These are phyloP conservation scores for Petunia secreta DNA, from an alignment of 257 asterid species.

Conservation along the genomic window DNA sequence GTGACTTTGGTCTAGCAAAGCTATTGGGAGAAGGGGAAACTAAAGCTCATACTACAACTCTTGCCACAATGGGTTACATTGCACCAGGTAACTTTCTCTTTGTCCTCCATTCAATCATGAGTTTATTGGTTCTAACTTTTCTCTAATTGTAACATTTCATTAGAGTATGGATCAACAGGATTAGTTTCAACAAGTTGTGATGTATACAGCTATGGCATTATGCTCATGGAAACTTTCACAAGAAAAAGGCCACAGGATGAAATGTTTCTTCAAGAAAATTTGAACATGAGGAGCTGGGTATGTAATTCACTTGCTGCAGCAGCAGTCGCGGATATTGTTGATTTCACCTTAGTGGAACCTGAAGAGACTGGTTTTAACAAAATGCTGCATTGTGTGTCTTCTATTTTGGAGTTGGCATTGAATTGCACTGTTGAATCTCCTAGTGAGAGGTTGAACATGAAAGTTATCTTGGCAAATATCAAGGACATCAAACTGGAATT, in stretches of 20 bases:
- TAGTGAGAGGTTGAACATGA: slow-evolving; percentile 23
- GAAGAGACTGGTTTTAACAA: not conserved
- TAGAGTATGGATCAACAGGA: slow-evolving; percentile 20
- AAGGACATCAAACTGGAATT: slow-evolving; percentile 3
- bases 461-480: slow-evolving; percentile 2
- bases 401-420: slow-evolving; percentile 24
- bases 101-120: not conserved
- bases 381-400: not conserved
- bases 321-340: not conserved
- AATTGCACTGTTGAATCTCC: slow-evolving; percentile 26
- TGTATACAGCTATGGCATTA: slow-evolving; percentile 17
- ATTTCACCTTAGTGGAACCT: slow-evolving; percentile 3
- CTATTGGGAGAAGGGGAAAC: slow-evolving; percentile 19
- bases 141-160: too few species aligned
- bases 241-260: not conserved
- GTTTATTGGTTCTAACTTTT: not conserved
- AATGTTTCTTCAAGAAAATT: not conserved
- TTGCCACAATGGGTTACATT: not conserved
- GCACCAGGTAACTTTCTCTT: slow-evolving; percentile 24
- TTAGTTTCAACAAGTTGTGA: slow-evolving; percentile 11
- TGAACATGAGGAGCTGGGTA: slow-evolving; percentile 25
- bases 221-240: slow-evolving; percentile 23
- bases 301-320: not conserved
- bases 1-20: slow-evolving; percentile 19
- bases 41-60: not conserved